Percentiles rank a stretch among this genome's conserved stretches.
Evolutionary conservation across 75 land plant species (phyloP).

Genomic region (Pinus taeda): DNA sequence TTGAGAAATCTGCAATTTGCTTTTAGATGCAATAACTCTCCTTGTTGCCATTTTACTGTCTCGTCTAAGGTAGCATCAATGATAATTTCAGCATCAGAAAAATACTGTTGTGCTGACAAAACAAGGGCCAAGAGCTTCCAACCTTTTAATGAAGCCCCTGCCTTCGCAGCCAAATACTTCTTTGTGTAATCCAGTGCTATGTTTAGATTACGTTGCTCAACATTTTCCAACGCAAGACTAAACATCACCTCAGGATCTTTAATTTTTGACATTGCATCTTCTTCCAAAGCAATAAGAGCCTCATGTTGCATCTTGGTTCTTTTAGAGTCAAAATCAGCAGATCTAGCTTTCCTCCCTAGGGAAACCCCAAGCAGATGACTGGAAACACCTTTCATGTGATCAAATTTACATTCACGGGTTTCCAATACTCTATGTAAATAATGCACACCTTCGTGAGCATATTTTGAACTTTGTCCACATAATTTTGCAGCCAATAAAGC

Average conservation of each 20-base stretch:
- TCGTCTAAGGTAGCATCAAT: slow-evolving; percentile 82
- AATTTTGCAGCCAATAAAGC: slow-evolving; percentile 80
- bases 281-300: slow-evolving; percentile 63
- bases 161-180: slow-evolving; percentile 55
- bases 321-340: slow-evolving; percentile 46
- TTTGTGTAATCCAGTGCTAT: slow-evolving; percentile 73
- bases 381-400: slow-evolving; percentile 41
- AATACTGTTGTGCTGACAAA: slow-evolving; percentile 74
- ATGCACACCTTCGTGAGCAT: slow-evolving; percentile 43
- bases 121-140: slow-evolving; percentile 79
- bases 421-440: slow-evolving; percentile 55
- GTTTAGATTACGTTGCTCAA: slow-evolving; percentile 80
- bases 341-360: slow-evolving; percentile 44
- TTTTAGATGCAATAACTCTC: slow-evolving; percentile 61
- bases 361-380: slow-evolving; percentile 60
- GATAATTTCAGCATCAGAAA: slow-evolving; percentile 71
- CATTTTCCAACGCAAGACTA: slow-evolving; percentile 70
- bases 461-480: slow-evolving; percentile 37
- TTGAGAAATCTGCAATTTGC: slow-evolving; percentile 82
- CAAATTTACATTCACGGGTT: too few relatives aligned
- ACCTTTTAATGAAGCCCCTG: slow-evolving; percentile 52
- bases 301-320: slow-evolving; percentile 40
- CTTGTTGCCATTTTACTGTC: slow-evolving; percentile 84
- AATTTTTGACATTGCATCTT: slow-evolving; percentile 32
- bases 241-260: slow-evolving; percentile 45